Base-by-base conservation (phyloP, 2,329 filamentous ascomycete species). In the Exophiala viscosa region DNA sequence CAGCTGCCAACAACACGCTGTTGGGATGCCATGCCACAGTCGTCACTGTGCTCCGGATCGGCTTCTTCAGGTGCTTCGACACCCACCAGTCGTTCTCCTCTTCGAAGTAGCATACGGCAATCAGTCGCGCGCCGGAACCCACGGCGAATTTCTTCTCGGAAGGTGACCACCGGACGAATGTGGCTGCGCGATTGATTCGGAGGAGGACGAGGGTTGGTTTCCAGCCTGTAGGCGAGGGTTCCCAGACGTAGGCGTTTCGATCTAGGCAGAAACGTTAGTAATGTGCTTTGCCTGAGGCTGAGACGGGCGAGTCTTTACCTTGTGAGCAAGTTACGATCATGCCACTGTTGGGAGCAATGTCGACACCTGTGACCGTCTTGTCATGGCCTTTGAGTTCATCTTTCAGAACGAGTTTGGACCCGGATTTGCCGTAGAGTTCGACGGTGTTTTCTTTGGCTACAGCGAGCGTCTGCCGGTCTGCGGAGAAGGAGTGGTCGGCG, bases 81-180 rank as follows among this genome's bases (percentile, higher is more conserved):
- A 99, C 92, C 93, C 93, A 99, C 93, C 93, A 99, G 77, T 99
- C 91, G 73, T 99, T 96, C 73, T 99, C 93, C 70, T 96, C 89
- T 69, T 99, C 93, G 65, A 99, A 99, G 77, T 97, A 97, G 79
- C 93, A 99, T 63, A 97, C 82, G 36, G 93, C 90, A 65, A 99
- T 96, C 60, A 96, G 87, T 59, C 93, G 86, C 64, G 96, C 93
- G 57, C 93, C 93, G 23, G 91, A 96, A 55, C 93, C 93, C 20
- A 97, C 93, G 48, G 93, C 93, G 70, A 99, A 99, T 74, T 99
- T 99, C 69, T 85, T 87, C 78, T 99, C 93, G 17, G 88, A 92
- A 2, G 93, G 93, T 17, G 90, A 95, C 93, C 93, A 99, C 65
- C 93, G 88, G 45, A 96, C 93, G 67, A 92, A 96, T 0, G 93